Evolutionary conservation across 2,329 filamentous ascomycete species (phyloP).

Genomic region (Ophiostoma australiae): DNA sequence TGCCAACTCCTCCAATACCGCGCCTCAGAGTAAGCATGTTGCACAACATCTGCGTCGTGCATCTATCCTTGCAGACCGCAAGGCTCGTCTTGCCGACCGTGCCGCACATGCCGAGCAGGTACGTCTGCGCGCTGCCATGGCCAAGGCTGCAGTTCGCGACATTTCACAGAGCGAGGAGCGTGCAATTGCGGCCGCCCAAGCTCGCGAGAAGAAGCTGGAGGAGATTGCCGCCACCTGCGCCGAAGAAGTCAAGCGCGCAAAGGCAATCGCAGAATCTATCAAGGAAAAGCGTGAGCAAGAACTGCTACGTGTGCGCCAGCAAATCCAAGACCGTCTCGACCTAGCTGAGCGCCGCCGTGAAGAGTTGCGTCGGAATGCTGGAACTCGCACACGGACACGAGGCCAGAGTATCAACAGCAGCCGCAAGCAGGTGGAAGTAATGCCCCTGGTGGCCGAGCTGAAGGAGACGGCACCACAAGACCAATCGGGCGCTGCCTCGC

Average conservation of each 20-base stretch:
- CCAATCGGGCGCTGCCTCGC: neutral
- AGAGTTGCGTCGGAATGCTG: constrained; percentile 56
- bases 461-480: constrained; percentile 39
- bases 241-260: constrained; percentile 76
- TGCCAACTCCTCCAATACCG: constrained; percentile 33
- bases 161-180: constrained; percentile 67
- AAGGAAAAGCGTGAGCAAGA: constrained; percentile 76
- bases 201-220: constrained; percentile 72
- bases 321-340: constrained; percentile 75
- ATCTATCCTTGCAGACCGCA: constrained; percentile 75
- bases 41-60: constrained; percentile 74
- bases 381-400: constrained; percentile 44
- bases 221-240: constrained; percentile 78
- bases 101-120: constrained; percentile 82
- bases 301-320: constrained; percentile 60
- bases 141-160: constrained; percentile 63
- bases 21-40: constrained; percentile 69
- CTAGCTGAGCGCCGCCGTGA: constrained; percentile 70
- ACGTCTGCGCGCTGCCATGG: constrained; percentile 66
- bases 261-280: constrained; percentile 75
- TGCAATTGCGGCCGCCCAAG: constrained; percentile 70
- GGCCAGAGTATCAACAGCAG: constrained; percentile 47
- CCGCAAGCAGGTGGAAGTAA: constrained; percentile 46
- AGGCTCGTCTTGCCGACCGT: constrained; percentile 71
- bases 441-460: constrained; percentile 48